phyloP scores from a whole-genome alignment of 495 filamentous ascomycete species.

The Parathielavia hyrcaniae region DNA sequence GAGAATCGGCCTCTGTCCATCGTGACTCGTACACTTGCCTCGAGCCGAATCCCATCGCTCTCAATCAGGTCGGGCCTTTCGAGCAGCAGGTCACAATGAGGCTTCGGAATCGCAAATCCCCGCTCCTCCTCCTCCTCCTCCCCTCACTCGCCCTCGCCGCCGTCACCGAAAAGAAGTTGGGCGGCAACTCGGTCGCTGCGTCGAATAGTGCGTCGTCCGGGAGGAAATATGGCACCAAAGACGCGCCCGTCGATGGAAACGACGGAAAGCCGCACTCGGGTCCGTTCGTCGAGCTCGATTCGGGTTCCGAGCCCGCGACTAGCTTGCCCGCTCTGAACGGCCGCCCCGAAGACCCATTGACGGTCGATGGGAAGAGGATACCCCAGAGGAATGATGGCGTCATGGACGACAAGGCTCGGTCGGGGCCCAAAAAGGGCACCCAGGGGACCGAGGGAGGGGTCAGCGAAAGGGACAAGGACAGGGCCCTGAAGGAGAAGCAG shows the following conservation, averaged over 20 bases:
- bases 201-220: conserved; percentile 22
- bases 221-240: conserved; percentile 60
- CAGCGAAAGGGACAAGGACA: conserved; percentile 71
- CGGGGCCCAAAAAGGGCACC: conserved; percentile 71
- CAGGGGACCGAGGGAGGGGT: conserved; percentile 83
- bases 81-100: conserved; percentile 33
- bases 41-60: neutral
- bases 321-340: conserved; percentile 44
- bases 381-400: conserved; percentile 78
- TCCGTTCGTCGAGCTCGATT: conserved; percentile 69
- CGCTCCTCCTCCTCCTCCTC: conserved; percentile 42
- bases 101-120: conserved; percentile 35
- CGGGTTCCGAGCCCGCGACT: conserved; percentile 34
- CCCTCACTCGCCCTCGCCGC: conserved; percentile 39
- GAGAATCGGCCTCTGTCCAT: neutral
- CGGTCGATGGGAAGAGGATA: conserved; percentile 60
- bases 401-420: conserved; percentile 77
- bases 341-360: conserved; percentile 41
- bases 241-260: conserved; percentile 89
- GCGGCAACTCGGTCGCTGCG: conserved; percentile 18
- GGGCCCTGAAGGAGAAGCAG: conserved; percentile 52
- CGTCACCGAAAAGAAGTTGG: conserved; percentile 23
- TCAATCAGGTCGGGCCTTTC: neutral
- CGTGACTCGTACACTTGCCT: neutral
- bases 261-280: conserved; percentile 94